Conservation (phyloP, 768 basidiomycete species). For the Tylopilus sp. region DNA sequence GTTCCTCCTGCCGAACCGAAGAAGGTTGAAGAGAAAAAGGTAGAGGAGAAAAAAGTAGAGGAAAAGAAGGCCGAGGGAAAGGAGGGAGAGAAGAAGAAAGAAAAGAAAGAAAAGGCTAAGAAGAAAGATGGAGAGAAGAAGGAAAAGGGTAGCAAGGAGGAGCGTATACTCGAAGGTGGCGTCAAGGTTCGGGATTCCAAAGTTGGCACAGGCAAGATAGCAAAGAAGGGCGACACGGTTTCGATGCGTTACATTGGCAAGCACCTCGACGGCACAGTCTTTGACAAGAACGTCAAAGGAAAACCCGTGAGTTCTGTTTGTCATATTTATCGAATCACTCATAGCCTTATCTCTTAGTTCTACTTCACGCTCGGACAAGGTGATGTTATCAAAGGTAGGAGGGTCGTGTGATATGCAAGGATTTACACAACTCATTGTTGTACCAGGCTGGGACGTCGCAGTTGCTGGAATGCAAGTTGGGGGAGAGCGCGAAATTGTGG, state of each 20-base stretch:
- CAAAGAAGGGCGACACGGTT: slow-evolving; percentile 81
- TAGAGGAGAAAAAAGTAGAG: slow-evolving; percentile 36
- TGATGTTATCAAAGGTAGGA: slow-evolving; percentile 86
- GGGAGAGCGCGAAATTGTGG: slow-evolving; percentile 78
- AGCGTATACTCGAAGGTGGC: slow-evolving; percentile 56
- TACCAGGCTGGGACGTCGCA: slow-evolving; percentile 84
- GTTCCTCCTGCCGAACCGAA: slow-evolving; percentile 27
- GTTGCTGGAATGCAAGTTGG: slow-evolving; percentile 89
- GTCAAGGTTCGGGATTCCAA: slow-evolving; percentile 75
- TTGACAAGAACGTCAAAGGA: slow-evolving; percentile 81
- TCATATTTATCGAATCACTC: slow-evolving; percentile 6
- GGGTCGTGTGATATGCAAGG: neutral
- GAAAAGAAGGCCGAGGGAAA: slow-evolving; percentile 61
- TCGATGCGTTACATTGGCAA: slow-evolving; percentile 94
- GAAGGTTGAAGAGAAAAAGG: slow-evolving; percentile 27
- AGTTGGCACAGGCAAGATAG: slow-evolving; percentile 77
- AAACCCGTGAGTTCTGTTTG: slow-evolving; percentile 60
- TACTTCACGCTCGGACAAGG: slow-evolving; percentile 78
- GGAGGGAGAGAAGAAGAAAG: slow-evolving; percentile 56
- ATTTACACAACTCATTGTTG: slow-evolving; percentile 2
- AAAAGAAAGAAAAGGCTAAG: slow-evolving; percentile 31
- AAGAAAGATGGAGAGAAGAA: slow-evolving; percentile 30
- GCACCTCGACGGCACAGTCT: slow-evolving; percentile 67
- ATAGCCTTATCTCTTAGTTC: slow-evolving; percentile 44
- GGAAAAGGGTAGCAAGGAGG: slow-evolving; percentile 24